Evolutionary conservation across 1,284 basidiomycete genomes (phyloP).

Genomic region (Naganishia sp.): DNA sequence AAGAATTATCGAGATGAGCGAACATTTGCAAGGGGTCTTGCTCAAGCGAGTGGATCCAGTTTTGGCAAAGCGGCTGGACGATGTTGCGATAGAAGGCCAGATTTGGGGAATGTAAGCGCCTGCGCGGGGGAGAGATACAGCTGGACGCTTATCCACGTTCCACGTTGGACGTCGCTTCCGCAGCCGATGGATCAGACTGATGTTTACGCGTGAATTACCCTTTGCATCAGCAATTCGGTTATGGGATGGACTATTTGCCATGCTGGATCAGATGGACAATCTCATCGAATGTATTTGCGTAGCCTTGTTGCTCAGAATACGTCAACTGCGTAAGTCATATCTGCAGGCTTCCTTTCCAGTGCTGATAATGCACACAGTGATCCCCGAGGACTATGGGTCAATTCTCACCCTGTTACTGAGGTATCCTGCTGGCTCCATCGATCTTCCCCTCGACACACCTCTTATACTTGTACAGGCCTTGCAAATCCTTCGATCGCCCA

Average conservation of each 20-base stretch:
- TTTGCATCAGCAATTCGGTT: slow-evolving; percentile 69
- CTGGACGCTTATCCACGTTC: slow-evolving; percentile 4
- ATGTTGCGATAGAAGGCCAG: slow-evolving; percentile 82
- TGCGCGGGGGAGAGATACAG: background rate
- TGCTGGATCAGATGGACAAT: slow-evolving; percentile 61
- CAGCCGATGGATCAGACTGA: slow-evolving; percentile 84
- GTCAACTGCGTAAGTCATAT: slow-evolving; percentile 69
- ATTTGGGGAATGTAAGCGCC: slow-evolving; percentile 82
- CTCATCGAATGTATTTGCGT: slow-evolving; percentile 81
- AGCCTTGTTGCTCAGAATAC: slow-evolving; percentile 86
- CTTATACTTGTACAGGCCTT: slow-evolving; percentile 80
- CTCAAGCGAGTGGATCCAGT: slow-evolving; percentile 79
- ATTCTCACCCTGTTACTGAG: slow-evolving; percentile 79
- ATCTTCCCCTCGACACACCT: slow-evolving; percentile 56
- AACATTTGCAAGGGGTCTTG: slow-evolving; percentile 70
- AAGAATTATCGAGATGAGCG: slow-evolving; percentile 79
- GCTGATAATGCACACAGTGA: slow-evolving; percentile 59
- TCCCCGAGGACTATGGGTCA: slow-evolving; percentile 77
- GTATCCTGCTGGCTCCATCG: slow-evolving; percentile 62
- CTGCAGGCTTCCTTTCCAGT: background rate
- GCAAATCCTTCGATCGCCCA: slow-evolving; percentile 71
- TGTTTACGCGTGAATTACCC: slow-evolving; percentile 86
- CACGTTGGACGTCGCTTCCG: slow-evolving; percentile 2
- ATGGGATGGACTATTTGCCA: slow-evolving; percentile 90
- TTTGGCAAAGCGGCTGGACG: slow-evolving; percentile 72